Conservation (phyloP, 768 basidiomycete species). For the Gautieria morchelliformis region DNA sequence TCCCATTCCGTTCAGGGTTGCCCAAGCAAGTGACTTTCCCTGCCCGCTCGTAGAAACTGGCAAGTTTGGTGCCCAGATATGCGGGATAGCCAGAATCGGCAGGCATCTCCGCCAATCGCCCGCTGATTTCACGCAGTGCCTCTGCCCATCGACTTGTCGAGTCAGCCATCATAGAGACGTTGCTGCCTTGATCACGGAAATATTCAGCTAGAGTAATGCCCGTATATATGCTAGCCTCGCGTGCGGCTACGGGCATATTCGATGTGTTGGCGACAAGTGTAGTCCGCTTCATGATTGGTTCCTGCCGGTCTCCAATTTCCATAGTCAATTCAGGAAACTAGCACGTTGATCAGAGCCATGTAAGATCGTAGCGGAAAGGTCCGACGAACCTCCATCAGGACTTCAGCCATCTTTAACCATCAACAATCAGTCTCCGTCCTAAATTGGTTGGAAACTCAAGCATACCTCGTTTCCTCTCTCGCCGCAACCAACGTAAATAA, state of each 20-base stretch:
- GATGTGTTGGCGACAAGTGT: constrained; percentile 98
- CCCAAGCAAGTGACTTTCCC: constrained; percentile 93
- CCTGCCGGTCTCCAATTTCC: constrained; percentile 86
- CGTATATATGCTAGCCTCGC: constrained; percentile 98
- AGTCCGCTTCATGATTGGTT: constrained; percentile 99
- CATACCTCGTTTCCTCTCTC: constrained; percentile 93
- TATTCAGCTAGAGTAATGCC: constrained; percentile 99
- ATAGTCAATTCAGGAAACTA: constrained; percentile 87
- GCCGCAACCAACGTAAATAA: constrained; percentile 97
- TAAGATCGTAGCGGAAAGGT: background rate
- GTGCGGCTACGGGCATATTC: constrained; percentile 99
- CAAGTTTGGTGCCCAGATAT: constrained; percentile 90
- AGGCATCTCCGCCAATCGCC: constrained; percentile 98
- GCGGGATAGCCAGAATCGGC: constrained; percentile 99
- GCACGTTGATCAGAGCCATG: background rate
- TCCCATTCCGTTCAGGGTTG: constrained; percentile 78
- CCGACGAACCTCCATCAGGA: constrained; percentile 80
- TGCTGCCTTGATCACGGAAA: constrained; percentile 97
- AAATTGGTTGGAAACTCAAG: background rate
- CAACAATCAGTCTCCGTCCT: constrained; percentile 4
- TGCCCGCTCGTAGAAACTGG: constrained; percentile 97
- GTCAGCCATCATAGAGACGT: constrained; percentile 99
- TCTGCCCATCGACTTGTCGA: constrained; percentile 99
- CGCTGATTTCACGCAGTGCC: constrained; percentile 97
- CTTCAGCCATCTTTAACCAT: constrained; percentile 75